Evolutionary conservation across 1,284 basidiomycete genomes (phyloP).

Genomic region (Vanrija sp.): DNA sequence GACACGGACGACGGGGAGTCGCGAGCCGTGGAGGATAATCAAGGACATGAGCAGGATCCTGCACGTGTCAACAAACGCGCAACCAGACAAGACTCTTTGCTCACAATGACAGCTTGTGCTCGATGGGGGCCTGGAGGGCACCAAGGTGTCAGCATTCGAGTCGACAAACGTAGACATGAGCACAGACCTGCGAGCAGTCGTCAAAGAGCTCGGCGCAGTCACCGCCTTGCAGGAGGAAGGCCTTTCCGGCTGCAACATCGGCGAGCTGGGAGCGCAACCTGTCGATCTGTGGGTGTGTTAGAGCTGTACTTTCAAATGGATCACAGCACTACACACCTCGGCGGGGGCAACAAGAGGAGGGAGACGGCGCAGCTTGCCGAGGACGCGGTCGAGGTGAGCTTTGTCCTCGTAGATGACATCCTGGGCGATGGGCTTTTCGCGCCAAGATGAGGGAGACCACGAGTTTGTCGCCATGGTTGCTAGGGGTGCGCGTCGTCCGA

Average conservation of each 20-base stretch:
- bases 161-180: neutral
- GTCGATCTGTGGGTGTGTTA: constrained; percentile 62
- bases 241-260: constrained; percentile 77
- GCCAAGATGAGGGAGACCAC: constrained; percentile 61
- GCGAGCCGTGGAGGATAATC: constrained; percentile 88
- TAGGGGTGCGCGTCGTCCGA: no score
- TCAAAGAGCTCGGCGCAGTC: constrained; percentile 96
- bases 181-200: constrained; percentile 76
- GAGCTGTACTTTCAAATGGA: neutral
- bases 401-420: constrained; percentile 50
- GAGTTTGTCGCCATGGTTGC: neutral
- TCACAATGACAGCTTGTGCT: constrained; percentile 81
- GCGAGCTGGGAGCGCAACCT: constrained; percentile 72
- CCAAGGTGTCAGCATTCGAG: neutral
- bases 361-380: constrained; percentile 67
- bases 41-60: constrained; percentile 87
- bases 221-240: constrained; percentile 92
- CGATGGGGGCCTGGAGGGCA: constrained; percentile 71
- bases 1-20: constrained; percentile 85
- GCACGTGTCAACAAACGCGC: neutral
- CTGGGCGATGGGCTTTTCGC: constrained; percentile 64
- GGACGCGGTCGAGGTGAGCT: constrained; percentile 57
- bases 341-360: constrained; percentile 85
- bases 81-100: constrained; percentile 1
- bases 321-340: constrained; percentile 59